These are phyloP conservation scores for Acanthamoeba sp. DNA, from an alignment of 208 protist genomes.

Conservation along the genomic window DNA sequence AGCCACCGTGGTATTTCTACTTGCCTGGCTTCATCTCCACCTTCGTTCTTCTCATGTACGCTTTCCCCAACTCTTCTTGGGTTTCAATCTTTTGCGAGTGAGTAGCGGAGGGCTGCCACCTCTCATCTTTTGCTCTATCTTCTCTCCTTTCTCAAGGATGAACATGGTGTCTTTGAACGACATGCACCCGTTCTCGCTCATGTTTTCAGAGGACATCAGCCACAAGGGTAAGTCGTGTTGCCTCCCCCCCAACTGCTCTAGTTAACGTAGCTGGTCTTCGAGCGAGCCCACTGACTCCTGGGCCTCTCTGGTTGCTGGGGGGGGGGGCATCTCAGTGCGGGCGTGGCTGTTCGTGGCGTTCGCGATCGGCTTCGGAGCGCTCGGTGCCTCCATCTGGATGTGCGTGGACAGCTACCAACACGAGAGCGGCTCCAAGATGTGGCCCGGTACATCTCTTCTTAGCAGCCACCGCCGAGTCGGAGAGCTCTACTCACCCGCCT, in stretches of 20 bases:
- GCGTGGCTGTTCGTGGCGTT: slow-evolving; percentile 64
- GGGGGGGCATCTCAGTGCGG: neutral
- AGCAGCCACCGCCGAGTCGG: neutral
- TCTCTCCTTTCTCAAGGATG: neutral
- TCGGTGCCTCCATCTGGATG: slow-evolving; percentile 58
- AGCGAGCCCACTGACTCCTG: neutral
- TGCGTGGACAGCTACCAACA: slow-evolving; percentile 54
- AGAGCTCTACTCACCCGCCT: neutral
- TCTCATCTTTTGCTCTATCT: neutral
- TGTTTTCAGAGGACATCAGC: slow-evolving; percentile 56
- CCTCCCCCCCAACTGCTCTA: neutral
- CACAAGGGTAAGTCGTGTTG: neutral
- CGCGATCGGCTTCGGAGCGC: slow-evolving; percentile 26
- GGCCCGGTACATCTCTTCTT: neutral
- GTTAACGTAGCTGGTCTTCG: too few relatives aligned
- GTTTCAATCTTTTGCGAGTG: too few relatives aligned
- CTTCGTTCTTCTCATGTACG: slow-evolving; percentile 66
- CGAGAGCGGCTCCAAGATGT: slow-evolving; percentile 43
- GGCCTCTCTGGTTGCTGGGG: neutral
- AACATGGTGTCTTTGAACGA: slow-evolving; percentile 65
- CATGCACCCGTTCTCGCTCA: slow-evolving; percentile 21
- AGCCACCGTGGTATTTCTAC: slow-evolving; percentile 55
- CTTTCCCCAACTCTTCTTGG: neutral
- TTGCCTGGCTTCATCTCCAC: slow-evolving; percentile 29
- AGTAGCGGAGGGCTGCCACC: neutral